phyloP scores from a whole-genome alignment of 2,329 filamentous ascomycete genomes.

The Diaporthe sp. region DNA sequence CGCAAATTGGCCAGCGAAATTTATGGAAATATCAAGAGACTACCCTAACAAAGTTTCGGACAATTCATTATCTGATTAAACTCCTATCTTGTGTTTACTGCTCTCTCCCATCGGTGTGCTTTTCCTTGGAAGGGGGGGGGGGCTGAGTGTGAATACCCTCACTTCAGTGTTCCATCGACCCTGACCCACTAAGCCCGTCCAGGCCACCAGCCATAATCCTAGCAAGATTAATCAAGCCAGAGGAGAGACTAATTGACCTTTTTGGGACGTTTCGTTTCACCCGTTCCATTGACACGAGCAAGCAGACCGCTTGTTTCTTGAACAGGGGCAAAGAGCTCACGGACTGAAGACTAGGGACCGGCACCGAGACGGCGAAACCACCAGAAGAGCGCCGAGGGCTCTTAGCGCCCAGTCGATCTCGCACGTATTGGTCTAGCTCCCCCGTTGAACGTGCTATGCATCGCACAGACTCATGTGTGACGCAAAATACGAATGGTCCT shows the following conservation, averaged over 20 bases:
- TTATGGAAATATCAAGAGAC: background rate
- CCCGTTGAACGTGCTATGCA: slow-evolving; percentile 21
- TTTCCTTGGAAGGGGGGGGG: background rate
- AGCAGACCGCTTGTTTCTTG: background rate
- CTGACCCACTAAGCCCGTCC: background rate
- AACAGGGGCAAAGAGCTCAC: slow-evolving; percentile 11
- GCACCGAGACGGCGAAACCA: slow-evolving; percentile 30
- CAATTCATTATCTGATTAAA: background rate
- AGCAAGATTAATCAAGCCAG: background rate
- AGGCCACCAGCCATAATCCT: background rate
- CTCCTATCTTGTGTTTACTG: background rate
- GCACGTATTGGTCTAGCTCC: slow-evolving; percentile 13
- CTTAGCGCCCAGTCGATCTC: slow-evolving; percentile 22
- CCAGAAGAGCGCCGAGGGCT: slow-evolving; percentile 8
- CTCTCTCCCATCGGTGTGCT: background rate
- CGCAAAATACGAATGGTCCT: slow-evolving; percentile 23
- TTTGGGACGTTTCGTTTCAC: slow-evolving; percentile 13
- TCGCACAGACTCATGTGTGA: slow-evolving; percentile 27
- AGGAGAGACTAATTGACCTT: background rate
- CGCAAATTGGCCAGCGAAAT: background rate
- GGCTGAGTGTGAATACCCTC: background rate
- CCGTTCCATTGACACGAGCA: background rate
- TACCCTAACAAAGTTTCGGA: too few relatives aligned
- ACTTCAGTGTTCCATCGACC: background rate
- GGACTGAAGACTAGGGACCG: slow-evolving; percentile 23